Conservation (phyloP, 1,284 basidiomycete species). For the Fomitiporia mediterranea region DNA sequence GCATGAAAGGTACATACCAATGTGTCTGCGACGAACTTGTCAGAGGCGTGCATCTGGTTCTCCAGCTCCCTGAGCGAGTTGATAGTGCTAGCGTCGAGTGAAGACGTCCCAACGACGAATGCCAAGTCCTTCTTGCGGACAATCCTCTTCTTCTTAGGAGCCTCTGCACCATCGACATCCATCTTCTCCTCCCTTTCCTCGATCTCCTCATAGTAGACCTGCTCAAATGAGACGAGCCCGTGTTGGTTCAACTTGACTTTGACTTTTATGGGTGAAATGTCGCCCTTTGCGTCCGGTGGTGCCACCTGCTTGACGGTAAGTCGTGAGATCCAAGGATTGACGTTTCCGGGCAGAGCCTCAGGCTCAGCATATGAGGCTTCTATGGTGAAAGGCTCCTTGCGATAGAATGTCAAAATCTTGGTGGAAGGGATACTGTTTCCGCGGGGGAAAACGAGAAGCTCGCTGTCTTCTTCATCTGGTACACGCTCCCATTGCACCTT, state of each 20-base stretch:
- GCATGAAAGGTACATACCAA: conserved; percentile 52
- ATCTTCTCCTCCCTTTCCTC: conserved; percentile 78
- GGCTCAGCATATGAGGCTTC: conserved; percentile 80
- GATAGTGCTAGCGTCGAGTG: conserved; percentile 57
- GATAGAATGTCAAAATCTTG: conserved; percentile 93
- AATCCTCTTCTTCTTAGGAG: conserved; percentile 78
- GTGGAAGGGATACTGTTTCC: conserved; percentile 85
- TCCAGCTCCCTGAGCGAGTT: conserved; percentile 75
- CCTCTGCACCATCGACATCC: conserved; percentile 47
- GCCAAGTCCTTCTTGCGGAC: conserved; percentile 80
- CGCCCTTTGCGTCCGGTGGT: conserved; percentile 59
- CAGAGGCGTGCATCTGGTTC: conserved; percentile 79
- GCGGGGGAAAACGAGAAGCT: conserved; percentile 80
- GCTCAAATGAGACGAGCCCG: conserved; percentile 82
- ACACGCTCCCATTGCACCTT: conserved; percentile 81
- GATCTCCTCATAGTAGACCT: conserved; percentile 79
- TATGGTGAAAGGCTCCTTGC: conserved; percentile 81
- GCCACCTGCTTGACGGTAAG: conserved; percentile 78
- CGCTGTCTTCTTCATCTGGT: conserved; percentile 79
- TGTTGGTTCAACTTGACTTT: conserved; percentile 84
- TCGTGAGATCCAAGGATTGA: conserved; percentile 80
- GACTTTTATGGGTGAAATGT: conserved; percentile 79
- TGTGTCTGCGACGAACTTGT: conserved; percentile 94
- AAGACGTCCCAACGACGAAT: conserved; percentile 59
- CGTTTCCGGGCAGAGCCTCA: conserved; percentile 60